Evolutionary conservation across 23 red algal species (phyloP).

Genomic region (Gracilariopsis chorda): DNA sequence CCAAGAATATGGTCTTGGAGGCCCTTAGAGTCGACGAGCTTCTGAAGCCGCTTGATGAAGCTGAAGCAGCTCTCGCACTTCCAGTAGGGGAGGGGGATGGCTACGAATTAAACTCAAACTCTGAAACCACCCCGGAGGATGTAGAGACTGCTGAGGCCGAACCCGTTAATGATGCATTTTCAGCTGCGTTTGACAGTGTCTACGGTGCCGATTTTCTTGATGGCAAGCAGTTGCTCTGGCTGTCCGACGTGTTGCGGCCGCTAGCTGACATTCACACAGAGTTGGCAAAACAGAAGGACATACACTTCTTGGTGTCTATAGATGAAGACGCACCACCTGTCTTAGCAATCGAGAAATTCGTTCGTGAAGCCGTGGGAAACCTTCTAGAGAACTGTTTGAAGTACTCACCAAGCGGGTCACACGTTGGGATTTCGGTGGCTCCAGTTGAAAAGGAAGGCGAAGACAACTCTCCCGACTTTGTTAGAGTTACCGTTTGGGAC

Average conservation of each 20-base stretch:
- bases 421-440: constrained; percentile 7
- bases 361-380: constrained; percentile 67
- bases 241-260: constrained; percentile 51
- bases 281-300: constrained; percentile 8
- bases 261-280: background rate
- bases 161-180: background rate
- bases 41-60: constrained; percentile 69
- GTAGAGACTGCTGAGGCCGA: background rate
- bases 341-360: constrained; percentile 15
- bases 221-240: constrained; percentile 27
- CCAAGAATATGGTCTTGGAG: constrained; percentile 63
- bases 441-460: background rate
- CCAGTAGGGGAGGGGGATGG: background rate
- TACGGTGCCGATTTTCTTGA: background rate
- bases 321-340: constrained; percentile 76
- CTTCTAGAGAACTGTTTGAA: constrained; percentile 82
- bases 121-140: background rate
- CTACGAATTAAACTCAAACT: no score
- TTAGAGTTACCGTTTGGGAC: constrained; percentile 43
- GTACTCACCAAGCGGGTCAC: constrained; percentile 57
- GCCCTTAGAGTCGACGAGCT: constrained; percentile 66
- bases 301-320: constrained; percentile 19
- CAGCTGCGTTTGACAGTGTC: background rate
- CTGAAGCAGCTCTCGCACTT: background rate
- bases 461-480: background rate